Conservation (phyloP, 768 basidiomycete species). For the Tremella mesenterica region DNA sequence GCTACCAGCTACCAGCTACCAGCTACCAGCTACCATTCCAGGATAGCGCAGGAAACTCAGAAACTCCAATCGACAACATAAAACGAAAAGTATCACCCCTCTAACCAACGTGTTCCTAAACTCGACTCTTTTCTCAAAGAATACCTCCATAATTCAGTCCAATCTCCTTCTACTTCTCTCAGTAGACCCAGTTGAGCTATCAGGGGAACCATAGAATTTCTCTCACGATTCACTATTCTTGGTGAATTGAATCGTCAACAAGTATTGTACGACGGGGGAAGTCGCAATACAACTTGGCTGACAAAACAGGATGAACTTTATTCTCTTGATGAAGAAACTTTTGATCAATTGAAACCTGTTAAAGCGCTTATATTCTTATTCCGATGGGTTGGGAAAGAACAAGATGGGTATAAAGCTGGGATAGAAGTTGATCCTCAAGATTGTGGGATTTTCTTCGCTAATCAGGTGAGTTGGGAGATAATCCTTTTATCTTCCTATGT, state of each 20-base stretch:
- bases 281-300: too few relatives aligned
- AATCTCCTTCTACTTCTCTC: too few relatives aligned
- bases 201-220: too few relatives aligned
- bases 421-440: conserved; percentile 47
- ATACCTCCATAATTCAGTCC: too few relatives aligned
- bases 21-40: too few relatives aligned
- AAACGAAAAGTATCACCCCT: too few relatives aligned
- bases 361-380: conserved; percentile 91
- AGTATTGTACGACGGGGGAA: background rate
- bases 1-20: too few relatives aligned
- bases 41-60: too few relatives aligned
- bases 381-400: conserved; percentile 69
- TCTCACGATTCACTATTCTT: background rate
- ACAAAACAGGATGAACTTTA: conserved; percentile 42
- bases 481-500: background rate
- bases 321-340: conserved; percentile 46
- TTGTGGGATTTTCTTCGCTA: conserved; percentile 70
- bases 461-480: conserved; percentile 54
- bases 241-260: background rate
- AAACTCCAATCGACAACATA: too few relatives aligned
- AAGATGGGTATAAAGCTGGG: conserved; percentile 26
- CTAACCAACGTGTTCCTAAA: background rate
- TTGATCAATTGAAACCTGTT: conserved; percentile 67
- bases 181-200: too few relatives aligned
- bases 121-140: background rate